Evolutionary conservation across 2,329 filamentous ascomycete species (phyloP).

Genomic region (Trichoderma koningiopsis): DNA sequence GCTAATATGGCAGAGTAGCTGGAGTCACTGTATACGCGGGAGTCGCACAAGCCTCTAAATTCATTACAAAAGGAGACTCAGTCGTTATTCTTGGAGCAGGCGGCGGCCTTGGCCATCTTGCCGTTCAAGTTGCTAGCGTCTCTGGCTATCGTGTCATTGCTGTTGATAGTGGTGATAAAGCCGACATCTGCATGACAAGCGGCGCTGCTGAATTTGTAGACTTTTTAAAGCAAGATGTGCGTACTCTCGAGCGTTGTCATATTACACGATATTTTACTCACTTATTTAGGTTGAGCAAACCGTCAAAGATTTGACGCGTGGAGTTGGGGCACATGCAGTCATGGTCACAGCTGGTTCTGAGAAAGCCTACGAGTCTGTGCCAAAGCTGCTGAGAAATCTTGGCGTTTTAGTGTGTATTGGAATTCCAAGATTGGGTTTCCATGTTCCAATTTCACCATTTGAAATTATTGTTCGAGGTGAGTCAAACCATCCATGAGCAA

Average conservation of each 20-base stretch:
- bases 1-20: background rate
- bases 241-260: background rate
- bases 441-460: constrained; percentile 7
- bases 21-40: constrained; percentile 18
- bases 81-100: constrained; percentile 22
- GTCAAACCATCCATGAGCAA: background rate
- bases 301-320: background rate
- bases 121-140: background rate
- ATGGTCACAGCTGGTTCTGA: constrained; percentile 12
- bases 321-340: constrained; percentile 12
- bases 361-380: constrained; percentile 11
- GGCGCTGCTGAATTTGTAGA: constrained; percentile 14
- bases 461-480: constrained; percentile 15
- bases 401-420: constrained; percentile 12
- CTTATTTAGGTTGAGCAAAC: background rate
- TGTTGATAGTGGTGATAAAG: constrained; percentile 7
- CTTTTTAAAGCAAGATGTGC: constrained; percentile 7
- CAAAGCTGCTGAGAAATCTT: background rate
- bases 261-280: background rate
- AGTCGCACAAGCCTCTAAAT: constrained; percentile 1
- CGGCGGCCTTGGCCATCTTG: constrained; percentile 14
- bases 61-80: constrained; percentile 2
- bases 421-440: constrained; percentile 8
- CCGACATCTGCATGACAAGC: constrained; percentile 1
- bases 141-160: constrained; percentile 11